Evolutionary conservation across 352 stramenopile genomes (phyloP), one percentile per base, ranked within the genome.

Genomic region (Phytophthora sp.): DNA sequence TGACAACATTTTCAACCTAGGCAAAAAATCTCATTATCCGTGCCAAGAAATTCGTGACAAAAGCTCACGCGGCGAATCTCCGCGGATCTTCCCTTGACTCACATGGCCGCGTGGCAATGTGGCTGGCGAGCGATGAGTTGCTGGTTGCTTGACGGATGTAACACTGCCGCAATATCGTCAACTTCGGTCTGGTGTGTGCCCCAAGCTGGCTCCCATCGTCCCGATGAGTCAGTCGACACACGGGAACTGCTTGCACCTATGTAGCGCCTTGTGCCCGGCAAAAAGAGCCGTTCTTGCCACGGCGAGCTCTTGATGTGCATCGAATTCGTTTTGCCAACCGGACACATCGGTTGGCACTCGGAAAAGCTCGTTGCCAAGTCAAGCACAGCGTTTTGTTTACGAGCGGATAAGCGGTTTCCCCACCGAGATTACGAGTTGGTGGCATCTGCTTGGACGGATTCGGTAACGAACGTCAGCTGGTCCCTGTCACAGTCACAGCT

Each of bases 121-220:
- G 21, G 33, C 2, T 29, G 49, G 53, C 52, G 59, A 26, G 33
- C 18, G 51, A 16, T 46, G 23, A 24, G 27, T 39, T 29, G 33
- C 20, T 55, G 46, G 5, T 18, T 55, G 39, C 15, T 15, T 56
- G 27, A 33, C 53, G 29, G 58, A 30, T 63, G 54, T 69, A 69
- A 65, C 47, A 45, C 20, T 24, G 16, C 42, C 8, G 33, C 57
- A 45, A 20, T 38, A 23, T 49, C 30, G 62, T 69, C 54, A 69
- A 59, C 62, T 65, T 69, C 24, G 54, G 62, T 57, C 59, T 60
- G 54, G 62, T 59, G 54, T 67, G 49, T 9, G 52, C 35, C 33
- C 26, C n/a, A 20, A 33, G 11, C 41, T 57, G 60, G 44, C 31
- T 63, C 51, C 50, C 42, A 20, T 27, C 42, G 30, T n/a, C 36